phyloP scores from a whole-genome alignment of 83 land plant genomes.

The Diphasiastrum complanatum region DNA sequence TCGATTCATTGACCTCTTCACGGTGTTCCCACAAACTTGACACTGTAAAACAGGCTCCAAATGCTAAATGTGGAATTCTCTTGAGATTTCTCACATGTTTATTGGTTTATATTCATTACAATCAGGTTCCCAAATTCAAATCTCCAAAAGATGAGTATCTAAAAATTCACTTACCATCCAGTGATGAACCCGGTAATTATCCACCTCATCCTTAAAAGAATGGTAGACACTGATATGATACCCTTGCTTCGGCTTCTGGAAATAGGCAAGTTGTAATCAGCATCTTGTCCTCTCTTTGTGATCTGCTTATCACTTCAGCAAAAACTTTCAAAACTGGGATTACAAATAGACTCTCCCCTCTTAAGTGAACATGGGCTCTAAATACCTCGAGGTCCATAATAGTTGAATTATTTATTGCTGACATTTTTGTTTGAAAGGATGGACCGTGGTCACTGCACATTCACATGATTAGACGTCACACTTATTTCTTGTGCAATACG shows the following conservation, averaged over 20 bases:
- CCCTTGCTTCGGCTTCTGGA: conserved; percentile 38
- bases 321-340: too few relatives aligned
- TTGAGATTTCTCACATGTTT: background rate
- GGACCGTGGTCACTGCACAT: conserved; percentile 43
- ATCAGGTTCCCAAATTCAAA: too few relatives aligned
- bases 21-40: conserved; percentile 29
- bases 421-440: conserved; percentile 34
- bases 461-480: too few relatives aligned
- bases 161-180: conserved; percentile 29
- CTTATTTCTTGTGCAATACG: too few relatives aligned
- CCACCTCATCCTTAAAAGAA: conserved; percentile 34
- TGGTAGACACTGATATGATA: conserved; percentile 34
- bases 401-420: conserved; percentile 25
- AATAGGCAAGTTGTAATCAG: background rate
- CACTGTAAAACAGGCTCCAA: conserved; percentile 27
- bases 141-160: too few relatives aligned
- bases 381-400: conserved; percentile 38
- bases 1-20: conserved; percentile 39
- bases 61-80: background rate
- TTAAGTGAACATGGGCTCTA: too few relatives aligned
- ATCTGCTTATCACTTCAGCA: too few relatives aligned
- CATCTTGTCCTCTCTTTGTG: background rate
- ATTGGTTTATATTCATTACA: background rate
- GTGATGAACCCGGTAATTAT: conserved; percentile 38
- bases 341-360: too few relatives aligned